Conservation (phyloP, 768 basidiomycete species). For the Rhodotorula toruloides region DNA sequence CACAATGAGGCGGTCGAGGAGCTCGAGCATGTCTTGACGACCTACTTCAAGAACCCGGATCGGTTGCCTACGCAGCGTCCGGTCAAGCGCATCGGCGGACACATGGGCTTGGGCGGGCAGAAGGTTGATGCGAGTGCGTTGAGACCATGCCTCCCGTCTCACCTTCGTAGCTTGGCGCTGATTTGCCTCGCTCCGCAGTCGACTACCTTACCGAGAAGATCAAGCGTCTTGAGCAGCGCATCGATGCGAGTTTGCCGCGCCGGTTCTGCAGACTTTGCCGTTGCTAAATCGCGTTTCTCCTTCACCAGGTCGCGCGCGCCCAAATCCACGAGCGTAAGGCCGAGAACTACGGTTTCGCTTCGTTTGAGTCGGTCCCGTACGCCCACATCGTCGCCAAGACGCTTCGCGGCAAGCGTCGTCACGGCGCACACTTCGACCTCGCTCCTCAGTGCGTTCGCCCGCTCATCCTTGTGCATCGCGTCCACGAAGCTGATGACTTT, state of each 20-base stretch:
- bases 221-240: conserved; percentile 49
- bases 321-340: conserved; percentile 53
- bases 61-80: conserved; percentile 75
- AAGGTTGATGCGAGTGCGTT: conserved; percentile 51
- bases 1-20: conserved; percentile 92
- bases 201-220: conserved; percentile 63
- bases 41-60: conserved; percentile 73
- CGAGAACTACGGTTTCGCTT: conserved; percentile 68
- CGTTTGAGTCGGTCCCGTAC: conserved; percentile 66
- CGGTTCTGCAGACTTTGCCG: conserved; percentile 57
- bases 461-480: not conserved
- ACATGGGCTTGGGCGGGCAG: conserved; percentile 72
- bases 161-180: too few species aligned
- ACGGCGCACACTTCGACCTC: conserved; percentile 64
- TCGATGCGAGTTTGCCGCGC: conserved; percentile 53
- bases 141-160: not conserved
- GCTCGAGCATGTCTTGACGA: conserved; percentile 80
- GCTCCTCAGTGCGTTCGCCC: conserved; percentile 67
- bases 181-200: conserved; percentile 79
- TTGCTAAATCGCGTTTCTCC: not conserved
- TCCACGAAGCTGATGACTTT: not conserved
- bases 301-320: conserved; percentile 51
- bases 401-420: conserved; percentile 63
- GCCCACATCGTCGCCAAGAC: conserved; percentile 77
- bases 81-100: conserved; percentile 69